phyloP scores from a whole-genome alignment of 108 stramenopile genomes.

The Conticribra guillardii region DNA sequence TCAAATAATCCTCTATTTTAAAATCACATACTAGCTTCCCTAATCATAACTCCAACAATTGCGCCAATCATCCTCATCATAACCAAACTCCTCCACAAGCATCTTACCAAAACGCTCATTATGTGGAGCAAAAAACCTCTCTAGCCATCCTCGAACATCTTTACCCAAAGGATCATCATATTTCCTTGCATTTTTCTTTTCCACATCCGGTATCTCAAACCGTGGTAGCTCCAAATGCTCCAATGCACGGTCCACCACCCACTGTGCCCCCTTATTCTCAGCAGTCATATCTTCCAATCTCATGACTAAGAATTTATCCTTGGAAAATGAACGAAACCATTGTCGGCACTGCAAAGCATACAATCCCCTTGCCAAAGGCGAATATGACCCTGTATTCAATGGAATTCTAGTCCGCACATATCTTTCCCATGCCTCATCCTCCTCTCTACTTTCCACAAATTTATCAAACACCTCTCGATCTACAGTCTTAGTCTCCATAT shows the following conservation, averaged over 20 bases:
- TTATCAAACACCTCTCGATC: constrained; percentile 52
- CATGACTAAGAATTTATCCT: constrained; percentile 75
- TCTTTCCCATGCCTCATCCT: constrained; percentile 68
- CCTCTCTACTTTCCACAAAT: constrained; percentile 60
- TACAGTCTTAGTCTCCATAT: constrained; percentile 56
- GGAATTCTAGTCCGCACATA: constrained; percentile 77
- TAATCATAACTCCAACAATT: constrained; percentile 32
- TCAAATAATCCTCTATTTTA: too few relatives aligned
- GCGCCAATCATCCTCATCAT: constrained; percentile 38
- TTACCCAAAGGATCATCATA: constrained; percentile 40
- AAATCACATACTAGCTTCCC: too few relatives aligned
- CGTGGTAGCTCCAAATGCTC: constrained; percentile 57
- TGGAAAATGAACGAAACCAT: constrained; percentile 86
- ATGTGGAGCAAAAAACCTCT: constrained; percentile 50
- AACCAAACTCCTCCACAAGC: constrained; percentile 43
- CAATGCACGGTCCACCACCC: constrained; percentile 52
- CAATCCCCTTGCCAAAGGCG: constrained; percentile 87
- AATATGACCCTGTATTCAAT: constrained; percentile 86
- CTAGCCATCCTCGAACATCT: constrained; percentile 37
- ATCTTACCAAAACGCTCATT: constrained; percentile 46
- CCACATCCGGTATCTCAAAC: constrained; percentile 38
- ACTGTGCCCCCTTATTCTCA: constrained; percentile 47
- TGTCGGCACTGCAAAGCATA: constrained; percentile 92
- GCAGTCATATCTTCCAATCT: constrained; percentile 79
- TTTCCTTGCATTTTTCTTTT: constrained; percentile 47